phyloP scores from a whole-genome alignment of 2,329 filamentous ascomycete species.

The Xylaria sp. region DNA sequence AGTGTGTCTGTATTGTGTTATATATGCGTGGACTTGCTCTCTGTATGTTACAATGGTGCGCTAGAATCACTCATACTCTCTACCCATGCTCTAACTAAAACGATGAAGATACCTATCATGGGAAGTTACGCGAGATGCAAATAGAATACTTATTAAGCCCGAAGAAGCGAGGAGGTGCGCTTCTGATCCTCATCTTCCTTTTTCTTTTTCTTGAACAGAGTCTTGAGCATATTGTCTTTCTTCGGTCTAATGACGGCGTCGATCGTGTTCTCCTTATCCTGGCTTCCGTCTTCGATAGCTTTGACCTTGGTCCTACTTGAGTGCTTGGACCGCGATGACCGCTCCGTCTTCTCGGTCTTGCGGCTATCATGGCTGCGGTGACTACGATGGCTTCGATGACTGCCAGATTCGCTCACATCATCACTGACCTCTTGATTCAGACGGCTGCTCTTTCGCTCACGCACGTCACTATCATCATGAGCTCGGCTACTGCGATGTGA shows the following conservation, averaged over 20 bases:
- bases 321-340: slow-evolving; percentile 41
- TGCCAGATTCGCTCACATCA: slow-evolving; percentile 46
- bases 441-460: slow-evolving; percentile 39
- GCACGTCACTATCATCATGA: slow-evolving; percentile 22
- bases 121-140: not conserved
- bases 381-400: slow-evolving; percentile 43
- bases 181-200: slow-evolving; percentile 39
- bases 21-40: not conserved
- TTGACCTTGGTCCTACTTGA: slow-evolving; percentile 36
- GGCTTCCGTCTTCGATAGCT: slow-evolving; percentile 45
- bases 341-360: slow-evolving; percentile 45
- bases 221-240: slow-evolving; percentile 63
- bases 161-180: slow-evolving; percentile 17
- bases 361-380: slow-evolving; percentile 44
- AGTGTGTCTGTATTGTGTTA: not conserved
- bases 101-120: not conserved
- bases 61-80: not conserved
- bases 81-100: not conserved
- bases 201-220: slow-evolving; percentile 63
- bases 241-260: slow-evolving; percentile 51
- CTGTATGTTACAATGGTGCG: slow-evolving; percentile 2
- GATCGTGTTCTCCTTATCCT: slow-evolving; percentile 44
- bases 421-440: slow-evolving; percentile 31
- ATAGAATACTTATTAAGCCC: not conserved
- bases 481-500: slow-evolving; percentile 33